Evolutionary conservation across 805 yeast species (phyloP).

Genomic region (Candida boleticola): DNA sequence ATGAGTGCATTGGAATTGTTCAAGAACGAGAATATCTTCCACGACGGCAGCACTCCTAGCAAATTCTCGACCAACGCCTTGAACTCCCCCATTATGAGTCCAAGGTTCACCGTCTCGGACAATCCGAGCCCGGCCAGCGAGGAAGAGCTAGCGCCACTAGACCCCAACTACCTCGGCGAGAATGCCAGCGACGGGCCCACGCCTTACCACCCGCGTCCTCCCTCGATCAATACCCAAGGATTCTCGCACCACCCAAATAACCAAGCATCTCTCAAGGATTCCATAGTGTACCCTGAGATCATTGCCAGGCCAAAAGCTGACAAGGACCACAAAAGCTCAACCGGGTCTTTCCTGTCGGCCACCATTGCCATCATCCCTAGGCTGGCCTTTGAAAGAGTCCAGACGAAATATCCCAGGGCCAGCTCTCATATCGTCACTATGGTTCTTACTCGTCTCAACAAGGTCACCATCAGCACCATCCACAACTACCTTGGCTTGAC

Average conservation of each 20-base stretch:
- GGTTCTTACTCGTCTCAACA: constrained; percentile 78
- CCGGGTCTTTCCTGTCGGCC: constrained; percentile 30
- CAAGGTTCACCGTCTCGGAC: constrained; percentile 1
- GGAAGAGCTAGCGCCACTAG: not conserved
- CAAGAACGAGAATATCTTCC: constrained; percentile 15
- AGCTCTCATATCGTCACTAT: constrained; percentile 94
- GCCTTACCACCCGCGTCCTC: not conserved
- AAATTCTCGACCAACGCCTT: not conserved
- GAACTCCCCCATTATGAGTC: constrained; percentile 2
- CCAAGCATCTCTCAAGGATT: not conserved
- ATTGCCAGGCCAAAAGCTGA: constrained; percentile 65
- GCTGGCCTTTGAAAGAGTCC: constrained; percentile 71
- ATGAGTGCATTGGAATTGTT: constrained; percentile 77
- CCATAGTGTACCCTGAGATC: constrained; percentile 32
- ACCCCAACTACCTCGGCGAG: not conserved
- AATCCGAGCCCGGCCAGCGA: not conserved
- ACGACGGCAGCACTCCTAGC: not conserved
- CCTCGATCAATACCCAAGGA: not conserved
- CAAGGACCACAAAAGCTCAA: not conserved
- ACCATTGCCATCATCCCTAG: constrained; percentile 92
- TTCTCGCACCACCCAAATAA: not conserved
- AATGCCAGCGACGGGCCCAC: no score
- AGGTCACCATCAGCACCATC: constrained; percentile 90
- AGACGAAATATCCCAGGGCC: constrained; percentile 76
- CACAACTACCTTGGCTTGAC: constrained; percentile 86